These are phyloP conservation scores for Tripterygium wilfordii DNA, from an alignment of 177 flowering plant species.

Conservation along the genomic window DNA sequence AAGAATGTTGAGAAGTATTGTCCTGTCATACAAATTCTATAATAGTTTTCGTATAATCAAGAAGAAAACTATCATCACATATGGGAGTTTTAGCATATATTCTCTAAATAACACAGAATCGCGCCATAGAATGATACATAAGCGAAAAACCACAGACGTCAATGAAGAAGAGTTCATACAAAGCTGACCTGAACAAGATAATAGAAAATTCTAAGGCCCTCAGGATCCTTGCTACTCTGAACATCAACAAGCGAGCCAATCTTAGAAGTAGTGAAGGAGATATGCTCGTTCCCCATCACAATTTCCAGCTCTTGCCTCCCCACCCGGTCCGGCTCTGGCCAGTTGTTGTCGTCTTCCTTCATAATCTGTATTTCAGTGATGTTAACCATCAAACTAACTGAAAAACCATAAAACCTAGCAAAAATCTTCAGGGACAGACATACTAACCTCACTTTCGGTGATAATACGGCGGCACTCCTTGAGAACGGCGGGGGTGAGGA, in stretches of 20 bases:
- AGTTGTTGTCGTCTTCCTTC: constrained; percentile 93
- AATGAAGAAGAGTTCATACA: background rate
- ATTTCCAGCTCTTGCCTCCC: constrained; percentile 97
- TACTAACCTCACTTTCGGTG: constrained; percentile 75
- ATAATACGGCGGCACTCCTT: constrained; percentile 87
- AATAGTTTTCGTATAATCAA: too few species aligned
- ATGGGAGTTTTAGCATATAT: too few species aligned
- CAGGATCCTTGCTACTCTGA: constrained; percentile 92
- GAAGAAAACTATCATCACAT: too few species aligned
- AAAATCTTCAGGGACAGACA: too few species aligned
- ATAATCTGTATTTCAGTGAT: too few species aligned
- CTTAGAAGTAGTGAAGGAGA: constrained; percentile 93
- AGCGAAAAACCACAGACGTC: background rate
- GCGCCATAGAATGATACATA: too few species aligned
- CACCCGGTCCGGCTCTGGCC: constrained; percentile 96
- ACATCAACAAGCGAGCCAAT: constrained; percentile 97
- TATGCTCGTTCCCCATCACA: constrained; percentile 98
- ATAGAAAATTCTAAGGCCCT: constrained; percentile 96
- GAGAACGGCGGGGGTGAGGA: constrained; percentile 81
- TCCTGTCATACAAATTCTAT: too few species aligned
- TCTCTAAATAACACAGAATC: too few species aligned
- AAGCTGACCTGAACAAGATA: constrained; percentile 85
- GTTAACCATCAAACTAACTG: too few species aligned
- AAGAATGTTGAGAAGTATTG: too few species aligned
- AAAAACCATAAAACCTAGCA: too few species aligned